phyloP scores from a whole-genome alignment of 371 early-diverging fungal genomes.

The Mucor lusitanicus region DNA sequence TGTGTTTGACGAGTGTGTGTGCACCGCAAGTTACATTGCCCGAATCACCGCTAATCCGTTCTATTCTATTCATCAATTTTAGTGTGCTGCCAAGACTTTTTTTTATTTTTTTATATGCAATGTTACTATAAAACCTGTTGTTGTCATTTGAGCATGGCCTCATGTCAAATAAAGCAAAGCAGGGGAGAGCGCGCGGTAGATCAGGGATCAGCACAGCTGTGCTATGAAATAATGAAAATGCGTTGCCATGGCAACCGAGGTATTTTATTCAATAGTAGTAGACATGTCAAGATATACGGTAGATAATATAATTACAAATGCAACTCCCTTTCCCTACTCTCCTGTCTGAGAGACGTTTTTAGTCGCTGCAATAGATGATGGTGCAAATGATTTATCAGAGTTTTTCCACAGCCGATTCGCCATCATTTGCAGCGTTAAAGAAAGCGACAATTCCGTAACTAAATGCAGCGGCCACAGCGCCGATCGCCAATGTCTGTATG shows the following conservation, averaged over 20 bases:
- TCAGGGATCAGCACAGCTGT: background rate
- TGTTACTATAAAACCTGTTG: background rate
- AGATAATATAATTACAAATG: background rate
- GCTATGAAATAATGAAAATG: background rate
- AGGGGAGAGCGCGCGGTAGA: background rate
- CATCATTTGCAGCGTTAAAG: conserved; percentile 15
- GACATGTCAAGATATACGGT: background rate
- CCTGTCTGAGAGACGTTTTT: no score
- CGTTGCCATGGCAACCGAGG: background rate
- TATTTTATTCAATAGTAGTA: background rate
- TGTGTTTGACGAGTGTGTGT: no score
- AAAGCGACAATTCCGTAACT: conserved; percentile 51
- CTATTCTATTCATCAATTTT: background rate
- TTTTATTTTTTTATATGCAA: conserved; percentile 3
- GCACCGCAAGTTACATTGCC: conserved; percentile 3
- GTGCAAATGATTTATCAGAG: background rate
- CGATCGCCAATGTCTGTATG: conserved; percentile 62
- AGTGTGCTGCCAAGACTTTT: conserved; percentile 25
- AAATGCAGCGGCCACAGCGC: conserved; percentile 63
- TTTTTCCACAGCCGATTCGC: background rate
- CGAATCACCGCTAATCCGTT: background rate
- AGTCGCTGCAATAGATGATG: background rate
- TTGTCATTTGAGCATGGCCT: background rate
- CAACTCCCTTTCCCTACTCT: no score
- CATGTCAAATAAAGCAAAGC: background rate